Evolutionary conservation across 306 rosid species (phyloP).

Genomic region (Quercus glauca): DNA sequence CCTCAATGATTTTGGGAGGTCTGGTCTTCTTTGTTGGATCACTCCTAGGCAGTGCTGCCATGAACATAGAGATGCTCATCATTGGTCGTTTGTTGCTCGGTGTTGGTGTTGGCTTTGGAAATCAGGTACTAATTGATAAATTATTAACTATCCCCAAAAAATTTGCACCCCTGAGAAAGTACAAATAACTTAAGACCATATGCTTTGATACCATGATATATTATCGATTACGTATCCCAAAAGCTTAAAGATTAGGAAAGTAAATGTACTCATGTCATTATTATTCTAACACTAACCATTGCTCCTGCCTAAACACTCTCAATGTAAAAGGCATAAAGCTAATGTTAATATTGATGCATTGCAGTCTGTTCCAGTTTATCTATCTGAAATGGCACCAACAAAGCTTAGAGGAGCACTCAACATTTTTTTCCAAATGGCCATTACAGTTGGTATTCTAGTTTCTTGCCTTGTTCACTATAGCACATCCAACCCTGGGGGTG

Average conservation of each 20-base stretch:
- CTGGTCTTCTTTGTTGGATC: conserved; percentile 27
- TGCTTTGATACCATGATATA: too few relatives aligned
- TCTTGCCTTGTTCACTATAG: conserved; percentile 38
- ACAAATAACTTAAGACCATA: too few relatives aligned
- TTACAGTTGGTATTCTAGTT: conserved; percentile 39
- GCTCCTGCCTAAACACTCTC: too few relatives aligned
- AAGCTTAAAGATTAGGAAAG: too few relatives aligned
- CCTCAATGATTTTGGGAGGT: conserved; percentile 36
- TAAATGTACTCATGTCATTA: too few relatives aligned
- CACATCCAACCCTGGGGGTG: conserved; percentile 23
- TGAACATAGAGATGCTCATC: conserved; percentile 23
- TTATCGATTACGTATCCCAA: too few relatives aligned
- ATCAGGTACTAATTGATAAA: conserved; percentile 24
- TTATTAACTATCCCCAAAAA: too few relatives aligned
- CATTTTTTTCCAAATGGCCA: conserved; percentile 39
- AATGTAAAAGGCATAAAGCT: too few relatives aligned
- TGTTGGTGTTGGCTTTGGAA: conserved; percentile 39
- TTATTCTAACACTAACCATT: too few relatives aligned
- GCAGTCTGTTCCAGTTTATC: conserved; percentile 41
- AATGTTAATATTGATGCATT: not conserved
- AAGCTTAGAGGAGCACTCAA: conserved; percentile 46
- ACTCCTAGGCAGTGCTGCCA: conserved; percentile 13
- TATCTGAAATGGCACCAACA: conserved; percentile 53
- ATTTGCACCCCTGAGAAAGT: too few relatives aligned
- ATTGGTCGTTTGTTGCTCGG: conserved; percentile 40